Evolutionary conservation across 2,329 filamentous ascomycete genomes (phyloP), one percentile per base, ranked within the genome.

Genomic region (Aureobasidium mangrovei): DNA sequence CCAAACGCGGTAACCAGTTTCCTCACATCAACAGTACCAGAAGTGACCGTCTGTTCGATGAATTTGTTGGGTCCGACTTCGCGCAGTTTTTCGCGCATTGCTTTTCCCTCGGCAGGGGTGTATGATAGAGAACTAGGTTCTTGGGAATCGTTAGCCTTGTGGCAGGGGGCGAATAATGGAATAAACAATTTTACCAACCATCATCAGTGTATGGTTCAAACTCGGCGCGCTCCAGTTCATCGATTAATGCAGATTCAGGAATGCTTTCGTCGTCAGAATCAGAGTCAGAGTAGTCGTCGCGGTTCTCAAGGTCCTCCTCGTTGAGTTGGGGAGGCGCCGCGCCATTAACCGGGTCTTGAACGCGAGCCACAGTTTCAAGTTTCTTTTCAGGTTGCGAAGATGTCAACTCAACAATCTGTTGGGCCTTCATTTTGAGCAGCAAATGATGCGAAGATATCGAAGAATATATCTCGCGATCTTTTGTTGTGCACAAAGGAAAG

Each of bases 1-100:
- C 84, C 84, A 74, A 96, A 96, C 10, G 89, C 91, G 7, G 88
- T 90, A 65, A 91, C 83, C 31, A 96, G 77, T 70, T 88, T 91
- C 71, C 86, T 89, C 53, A 86, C 86, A 24, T 85, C 84, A 66
- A 93, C 83, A 49, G 76, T 77, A 32, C 83, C 82, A 52, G 77
- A 77, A 59, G 83, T 81, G 48, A 94, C 76, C 32, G 85, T 90
- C 61, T 83, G 78, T 62, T 82, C 75, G 64, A 88, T 82, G 68
- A 96, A 95, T 57, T 84, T 78, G 57, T 82, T 79, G 26, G 87
- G 86, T n/a, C 91, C 91, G 58, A 90, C 75, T 51, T 82, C 77
- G 65, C 86, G 86, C 56, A 95, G 76, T 59, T 86, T 44, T 6
- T 47, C 41, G 12, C 51, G 54, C 7, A 58, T 28, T 18, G 54